phyloP scores from a whole-genome alignment of 495 filamentous ascomycete genomes.

The Parmelia sp. region DNA sequence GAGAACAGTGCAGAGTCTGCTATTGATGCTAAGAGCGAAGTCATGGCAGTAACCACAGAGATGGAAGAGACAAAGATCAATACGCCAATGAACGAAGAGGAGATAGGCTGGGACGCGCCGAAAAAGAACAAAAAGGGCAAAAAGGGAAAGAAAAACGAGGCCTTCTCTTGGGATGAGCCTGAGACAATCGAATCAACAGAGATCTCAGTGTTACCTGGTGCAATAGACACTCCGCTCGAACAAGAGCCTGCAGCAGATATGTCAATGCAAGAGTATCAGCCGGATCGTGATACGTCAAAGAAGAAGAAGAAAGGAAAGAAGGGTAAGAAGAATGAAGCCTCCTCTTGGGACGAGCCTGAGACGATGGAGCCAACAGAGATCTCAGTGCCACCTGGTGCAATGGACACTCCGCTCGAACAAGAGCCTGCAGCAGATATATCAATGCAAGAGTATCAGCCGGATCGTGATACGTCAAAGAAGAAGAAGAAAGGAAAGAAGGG shows the following conservation, averaged over 20 bases:
- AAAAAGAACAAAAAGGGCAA: conserved; percentile 33
- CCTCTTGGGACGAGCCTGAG: conserved; percentile 27
- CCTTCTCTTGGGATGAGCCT: conserved; percentile 28
- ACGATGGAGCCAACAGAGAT: background rate
- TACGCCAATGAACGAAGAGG: conserved; percentile 4
- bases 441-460: conserved; percentile 6
- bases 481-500: conserved; percentile 35
- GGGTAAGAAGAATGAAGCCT: conserved; percentile 39
- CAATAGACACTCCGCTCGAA: background rate
- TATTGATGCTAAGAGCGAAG: conserved; percentile 13
- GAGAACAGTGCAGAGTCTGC: conserved; percentile 3
- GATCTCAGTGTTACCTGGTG: background rate
- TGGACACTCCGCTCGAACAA: background rate
- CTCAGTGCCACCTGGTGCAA: background rate
- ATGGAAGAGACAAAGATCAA: background rate
- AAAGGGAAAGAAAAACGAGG: conserved; percentile 40
- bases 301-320: conserved; percentile 34
- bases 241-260: background rate
- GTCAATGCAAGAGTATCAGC: conserved; percentile 2
- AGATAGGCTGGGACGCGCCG: background rate
- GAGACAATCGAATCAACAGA: background rate
- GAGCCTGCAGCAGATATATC: background rate
- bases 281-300: conserved; percentile 4
- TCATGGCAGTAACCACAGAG: background rate
- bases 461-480: conserved; percentile 17